Evolutionary conservation across 352 stramenopile genomes (phyloP), one percentile per base, ranked within the genome.

Genomic region (Phytophthora sojae): DNA sequence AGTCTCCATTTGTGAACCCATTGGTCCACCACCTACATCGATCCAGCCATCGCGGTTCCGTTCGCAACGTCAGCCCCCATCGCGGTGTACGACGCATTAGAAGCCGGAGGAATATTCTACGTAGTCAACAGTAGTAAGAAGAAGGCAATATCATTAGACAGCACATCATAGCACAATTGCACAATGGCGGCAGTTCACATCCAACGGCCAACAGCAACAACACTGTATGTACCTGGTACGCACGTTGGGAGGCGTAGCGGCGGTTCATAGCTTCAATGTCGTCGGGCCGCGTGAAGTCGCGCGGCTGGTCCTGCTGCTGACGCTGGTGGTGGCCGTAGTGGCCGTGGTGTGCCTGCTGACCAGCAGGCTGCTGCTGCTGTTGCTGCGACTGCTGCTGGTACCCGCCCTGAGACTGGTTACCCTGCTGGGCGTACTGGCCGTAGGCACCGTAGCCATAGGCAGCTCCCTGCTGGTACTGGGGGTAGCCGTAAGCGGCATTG

Each of bases 241-340:
- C 85, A 69, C 85, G 86, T 77, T 93, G 83, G 52, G 85, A 86
- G 14, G 85, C 85, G 55, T 91, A 95, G 71, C 84, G 83, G 59
- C 83, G 88, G 71, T 95, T 95, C 82, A 93, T 91, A 37, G 67
- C 74, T 65, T 92, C 85, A 37, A 89, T 71, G 57, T 95, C 83
- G 50, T 95, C 88, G 6, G 86, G 85, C 11, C 69, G 79, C 32
- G 88, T 95, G 44, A 95, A 95, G 57, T 95, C 88, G 5, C 64
- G 83, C 29, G 77, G 79, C 50, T 89, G 77, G 39, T 91, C 78
- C 37, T 82, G 77, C 19, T 76, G 66, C 17, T 81, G 77, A 29
- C 57, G 57, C 32, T 70, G 69, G 12, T 78, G 76, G 51, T 84
- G 71, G 6, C 62, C 61, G 25, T 76, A 78, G 21, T 58, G 69